Base-by-base conservation (phyloP, 345 rosid species). In the Eucalyptus victrix region DNA sequence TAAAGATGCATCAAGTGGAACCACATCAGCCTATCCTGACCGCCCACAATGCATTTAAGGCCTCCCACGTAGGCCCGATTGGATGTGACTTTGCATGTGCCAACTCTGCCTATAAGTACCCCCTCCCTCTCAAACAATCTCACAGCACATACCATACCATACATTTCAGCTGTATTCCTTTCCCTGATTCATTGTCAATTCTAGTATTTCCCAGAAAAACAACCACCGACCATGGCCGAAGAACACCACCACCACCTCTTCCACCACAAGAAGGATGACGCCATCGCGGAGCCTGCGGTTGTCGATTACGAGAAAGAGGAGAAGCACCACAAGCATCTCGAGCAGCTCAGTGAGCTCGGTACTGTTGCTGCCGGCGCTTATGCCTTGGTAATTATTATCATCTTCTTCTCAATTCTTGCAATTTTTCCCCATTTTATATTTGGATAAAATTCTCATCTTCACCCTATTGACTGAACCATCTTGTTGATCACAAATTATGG, bases 251-350 rank as follows among this genome's bases (percentile, higher is more conserved):
- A 86, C 90, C 93, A 90, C 91, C 90, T 86, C 91, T 88, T 90
- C 94, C 94, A 93, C 91, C 72, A 92, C 87, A 90, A 93, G 80
- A 94, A 93, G 15, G 89, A 91, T 34, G 89, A 87, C 7, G 91
- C 15, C 51, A 16, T 4, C 19, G 44, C 65, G 13, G 51, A 50
- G 30, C 87, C 86, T 1, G 93, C 87, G 8, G 80, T 44, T 47
- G 80, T 44, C 56, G 94, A 93, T 87, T 92, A 93, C 87, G 81
- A 56, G 88, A 90, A 93, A 91, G 94, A 95, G 90, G 95, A 94
- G 92, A 95, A 94, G 92, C 95, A 95, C 89, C 97, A 95, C 92
- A 93, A 93, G 90, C 94, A 92, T 86, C 94, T 86, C 47, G 92
- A 95, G 91, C 95, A 94, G 81, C 67, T 91, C 6, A 94, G 95